Base-by-base conservation (phyloP, 2,329 filamentous ascomycete species). In the Geoglossum cookeanum region DNA sequence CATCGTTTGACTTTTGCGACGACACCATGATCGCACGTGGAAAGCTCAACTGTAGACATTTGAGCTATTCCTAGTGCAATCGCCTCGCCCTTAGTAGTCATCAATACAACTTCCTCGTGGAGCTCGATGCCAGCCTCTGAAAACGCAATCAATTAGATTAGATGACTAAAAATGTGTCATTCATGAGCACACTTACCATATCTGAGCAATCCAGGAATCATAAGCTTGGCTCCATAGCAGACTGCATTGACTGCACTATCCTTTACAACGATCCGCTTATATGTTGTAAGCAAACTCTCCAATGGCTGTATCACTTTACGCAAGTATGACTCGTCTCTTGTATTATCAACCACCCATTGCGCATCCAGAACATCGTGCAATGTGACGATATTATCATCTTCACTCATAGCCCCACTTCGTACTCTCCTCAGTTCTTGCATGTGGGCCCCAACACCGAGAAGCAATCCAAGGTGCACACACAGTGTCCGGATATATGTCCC, bases 1-100 rank as follows among this genome's bases (percentile, higher is more conserved):
- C 90, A 95, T 66, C 92, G 85, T 84, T 98, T 98, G 70, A 98
- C 88, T 78, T 96, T 97, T 65, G 92, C 92, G 59, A 97, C 91
- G 59, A 96, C 89, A 65, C 92, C 92, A 72, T 98, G 92, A 69
- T 97, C 90, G 72, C 92, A 97, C 37, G 89, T 91, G 33, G 88
- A 88, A 72, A 98, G 87, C 75, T 97, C 92, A 54, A 96, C 89
- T 2, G 90, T 94, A 44, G 89, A 95, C 92, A 98, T 98, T 71
- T 94, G 87, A 17, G 92, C 89, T 66, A 96, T 94, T 66, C 86
- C 92, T 60, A 98, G 80, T 59, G 92, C 92, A 67, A 98, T 96
- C 49, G 92, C 92, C 75, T 98, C 92, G 66, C 92, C 92, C 80
- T 98, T 98, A 67, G 92, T 97, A 58, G 92, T 97, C 84, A 98